Evolutionary conservation across 805 yeast species (phyloP).

Genomic region (Limtongia smithiae): DNA sequence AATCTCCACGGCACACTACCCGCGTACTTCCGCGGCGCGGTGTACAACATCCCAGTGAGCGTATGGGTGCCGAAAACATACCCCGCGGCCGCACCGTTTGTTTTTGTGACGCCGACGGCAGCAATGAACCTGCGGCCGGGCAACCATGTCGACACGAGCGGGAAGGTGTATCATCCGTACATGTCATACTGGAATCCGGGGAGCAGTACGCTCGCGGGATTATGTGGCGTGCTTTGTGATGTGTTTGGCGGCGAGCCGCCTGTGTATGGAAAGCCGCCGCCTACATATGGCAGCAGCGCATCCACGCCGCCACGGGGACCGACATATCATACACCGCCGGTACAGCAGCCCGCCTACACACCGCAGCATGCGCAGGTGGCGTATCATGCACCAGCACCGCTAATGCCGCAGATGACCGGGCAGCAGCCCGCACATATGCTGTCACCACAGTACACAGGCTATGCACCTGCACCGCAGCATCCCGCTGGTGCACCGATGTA

Average conservation of each 20-base stretch:
- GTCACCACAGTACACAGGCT: too few species aligned
- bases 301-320: background rate
- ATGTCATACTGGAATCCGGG: slow-evolving; percentile 54
- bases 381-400: slow-evolving; percentile 2
- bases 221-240: slow-evolving; percentile 38
- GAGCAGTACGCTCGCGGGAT: slow-evolving; percentile 35
- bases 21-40: slow-evolving; percentile 33
- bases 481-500: too few species aligned
- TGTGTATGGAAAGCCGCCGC: slow-evolving; percentile 40
- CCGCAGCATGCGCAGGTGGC: slow-evolving; percentile 4
- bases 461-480: too few species aligned
- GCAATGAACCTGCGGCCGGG: slow-evolving; percentile 53
- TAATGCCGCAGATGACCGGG: background rate
- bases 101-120: slow-evolving; percentile 56
- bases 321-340: slow-evolving; percentile 8
- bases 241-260: slow-evolving; percentile 47
- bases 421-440: too few species aligned
- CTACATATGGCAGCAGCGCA: slow-evolving; percentile 9
- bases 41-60: slow-evolving; percentile 54
- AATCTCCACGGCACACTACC: slow-evolving; percentile 60
- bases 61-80: slow-evolving; percentile 75
- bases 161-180: slow-evolving; percentile 66
- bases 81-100: slow-evolving; percentile 66
- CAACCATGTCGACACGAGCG: slow-evolving; percentile 65
- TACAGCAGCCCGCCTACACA: background rate